Percentiles rank a stretch among this genome's conserved stretches.
Conservation (phyloP, 139 green algal genomes). For the Tetraselmis chui region DNA sequence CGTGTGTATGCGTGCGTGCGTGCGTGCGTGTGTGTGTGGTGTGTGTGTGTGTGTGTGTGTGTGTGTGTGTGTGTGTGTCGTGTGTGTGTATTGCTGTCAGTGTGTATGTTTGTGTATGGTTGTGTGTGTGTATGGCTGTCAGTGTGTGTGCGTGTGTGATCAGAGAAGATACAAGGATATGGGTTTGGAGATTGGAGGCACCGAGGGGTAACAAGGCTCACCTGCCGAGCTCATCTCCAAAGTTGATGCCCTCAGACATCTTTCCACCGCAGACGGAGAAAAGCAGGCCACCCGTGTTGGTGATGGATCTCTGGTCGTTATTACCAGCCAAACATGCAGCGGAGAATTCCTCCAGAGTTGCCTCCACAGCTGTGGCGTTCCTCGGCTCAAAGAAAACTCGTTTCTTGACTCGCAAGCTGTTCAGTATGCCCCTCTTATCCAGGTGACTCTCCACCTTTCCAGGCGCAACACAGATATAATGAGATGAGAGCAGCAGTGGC, state of each 20-base stretch:
- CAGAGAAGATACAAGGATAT: no score
- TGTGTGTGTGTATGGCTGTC: no score
- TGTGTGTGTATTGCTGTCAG: no score
- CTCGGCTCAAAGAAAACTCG: conserved; percentile 38
- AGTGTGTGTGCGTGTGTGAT: no score
- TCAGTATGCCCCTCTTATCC: conserved; percentile 41
- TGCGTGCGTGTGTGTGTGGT: no score
- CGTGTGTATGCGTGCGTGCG: no score
- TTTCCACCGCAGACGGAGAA: conserved; percentile 92
- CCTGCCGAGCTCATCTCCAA: conserved; percentile 89
- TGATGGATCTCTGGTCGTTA: not conserved
- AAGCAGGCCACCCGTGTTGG: conserved; percentile 64
- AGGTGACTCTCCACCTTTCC: conserved; percentile 29
- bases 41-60: no score
- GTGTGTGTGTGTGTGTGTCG: no score
- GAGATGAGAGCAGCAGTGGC: no score
- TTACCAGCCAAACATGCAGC: conserved; percentile 4
- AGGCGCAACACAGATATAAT: no score
- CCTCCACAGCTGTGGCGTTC: conserved; percentile 25
- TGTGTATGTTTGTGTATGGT: no score
- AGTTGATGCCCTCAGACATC: conserved; percentile 98
- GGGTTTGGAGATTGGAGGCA: no score
- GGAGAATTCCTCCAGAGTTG: conserved; percentile 20
- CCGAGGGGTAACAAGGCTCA: conserved; percentile 29
- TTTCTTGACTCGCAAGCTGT: conserved; percentile 20